phyloP scores from a whole-genome alignment of 1,284 basidiomycete genomes.

The Mycosarcoma mackinlayi region DNA sequence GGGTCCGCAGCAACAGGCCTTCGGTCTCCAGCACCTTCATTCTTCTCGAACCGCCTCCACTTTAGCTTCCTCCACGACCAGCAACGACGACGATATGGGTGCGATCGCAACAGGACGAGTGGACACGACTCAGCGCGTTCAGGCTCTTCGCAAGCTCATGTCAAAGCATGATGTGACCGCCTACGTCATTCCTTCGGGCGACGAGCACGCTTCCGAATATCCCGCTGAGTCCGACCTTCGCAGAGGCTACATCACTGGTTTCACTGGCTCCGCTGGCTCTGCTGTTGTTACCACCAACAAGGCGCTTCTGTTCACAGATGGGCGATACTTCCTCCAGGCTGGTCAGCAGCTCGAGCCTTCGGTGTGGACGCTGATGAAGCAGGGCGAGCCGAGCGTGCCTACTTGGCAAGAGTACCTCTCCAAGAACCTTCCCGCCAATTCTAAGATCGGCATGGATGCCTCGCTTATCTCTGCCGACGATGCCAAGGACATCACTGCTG shows the following conservation, averaged over 20 bases:
- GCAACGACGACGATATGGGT: slow-evolving; percentile 50
- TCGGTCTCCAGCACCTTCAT: slow-evolving; percentile 35
- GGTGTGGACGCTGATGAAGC: slow-evolving; percentile 94
- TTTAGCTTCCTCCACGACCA: not conserved
- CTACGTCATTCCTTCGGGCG: slow-evolving; percentile 69
- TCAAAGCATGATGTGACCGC: slow-evolving; percentile 49
- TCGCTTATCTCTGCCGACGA: slow-evolving; percentile 65
- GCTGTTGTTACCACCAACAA: slow-evolving; percentile 77
- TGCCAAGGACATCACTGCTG: slow-evolving; percentile 50
- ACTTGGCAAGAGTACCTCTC: slow-evolving; percentile 76
- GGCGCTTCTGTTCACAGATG: slow-evolving; percentile 84
- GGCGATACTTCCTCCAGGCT: slow-evolving; percentile 92
- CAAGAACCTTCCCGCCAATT: slow-evolving; percentile 42
- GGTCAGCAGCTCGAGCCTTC: slow-evolving; percentile 82
- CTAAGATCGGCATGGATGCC: slow-evolving; percentile 63
- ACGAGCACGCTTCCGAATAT: slow-evolving; percentile 88
- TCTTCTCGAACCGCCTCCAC: slow-evolving; percentile 15
- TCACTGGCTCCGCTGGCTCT: slow-evolving; percentile 87
- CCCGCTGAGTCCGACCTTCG: slow-evolving; percentile 75
- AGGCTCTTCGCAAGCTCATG: slow-evolving; percentile 57
- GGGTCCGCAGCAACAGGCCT: slow-evolving; percentile 22
- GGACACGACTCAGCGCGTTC: slow-evolving; percentile 57
- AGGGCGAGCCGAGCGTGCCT: slow-evolving; percentile 79
- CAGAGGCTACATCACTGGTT: slow-evolving; percentile 87
- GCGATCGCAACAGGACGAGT: slow-evolving; percentile 62